These are phyloP conservation scores for Epichloe gansuensis DNA, from an alignment of 2,329 filamentous ascomycete genomes.

Conservation along the genomic window DNA sequence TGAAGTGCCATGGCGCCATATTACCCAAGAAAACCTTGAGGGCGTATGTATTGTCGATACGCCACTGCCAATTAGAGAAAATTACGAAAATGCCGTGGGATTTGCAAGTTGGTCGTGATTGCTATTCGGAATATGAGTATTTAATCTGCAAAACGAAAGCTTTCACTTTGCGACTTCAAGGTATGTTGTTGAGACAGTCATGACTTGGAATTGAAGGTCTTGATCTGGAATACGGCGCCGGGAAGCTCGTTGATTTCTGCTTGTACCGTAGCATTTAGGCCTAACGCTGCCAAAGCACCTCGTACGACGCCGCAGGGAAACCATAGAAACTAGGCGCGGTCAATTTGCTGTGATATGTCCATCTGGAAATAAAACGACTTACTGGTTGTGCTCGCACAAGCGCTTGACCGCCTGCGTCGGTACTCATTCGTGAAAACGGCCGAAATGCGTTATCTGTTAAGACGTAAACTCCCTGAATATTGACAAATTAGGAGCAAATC, in stretches of 20 bases:
- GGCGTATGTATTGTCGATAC: neutral
- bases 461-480: conserved; percentile 72
- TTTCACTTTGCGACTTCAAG: neutral
- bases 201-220: conserved; percentile 58
- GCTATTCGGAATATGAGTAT: neutral
- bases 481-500: neutral
- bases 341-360: neutral
- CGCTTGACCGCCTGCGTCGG: conserved; percentile 61
- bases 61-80: neutral
- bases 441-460: conserved; percentile 87
- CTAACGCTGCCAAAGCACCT: conserved; percentile 83
- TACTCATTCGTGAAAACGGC: conserved; percentile 80
- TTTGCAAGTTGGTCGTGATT: too few species aligned
- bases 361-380: conserved; percentile 22
- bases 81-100: neutral
- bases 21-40: neutral
- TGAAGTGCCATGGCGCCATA: conserved; percentile 15
- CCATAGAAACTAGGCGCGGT: conserved; percentile 62
- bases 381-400: conserved; percentile 68
- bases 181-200: conserved; percentile 19
- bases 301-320: conserved; percentile 90
- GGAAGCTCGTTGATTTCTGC: conserved; percentile 83
- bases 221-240: conserved; percentile 88
- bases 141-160: neutral
- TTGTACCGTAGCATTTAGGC: conserved; percentile 81